phyloP scores from a whole-genome alignment of 345 rosid genomes.

The Anacardium occidentale region DNA sequence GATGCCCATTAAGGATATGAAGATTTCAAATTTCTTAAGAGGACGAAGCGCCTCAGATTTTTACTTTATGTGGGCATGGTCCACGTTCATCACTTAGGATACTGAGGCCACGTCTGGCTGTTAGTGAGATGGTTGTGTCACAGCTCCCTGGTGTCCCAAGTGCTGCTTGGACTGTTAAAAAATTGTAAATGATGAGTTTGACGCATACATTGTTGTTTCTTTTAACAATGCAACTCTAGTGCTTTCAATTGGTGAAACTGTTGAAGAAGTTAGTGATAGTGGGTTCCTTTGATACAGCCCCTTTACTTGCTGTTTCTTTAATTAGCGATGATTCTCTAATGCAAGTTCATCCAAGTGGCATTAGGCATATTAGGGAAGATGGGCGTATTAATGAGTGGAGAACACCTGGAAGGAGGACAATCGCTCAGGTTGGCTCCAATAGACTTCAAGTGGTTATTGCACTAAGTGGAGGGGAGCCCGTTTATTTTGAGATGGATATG shows the following conservation, averaged over 20 bases:
- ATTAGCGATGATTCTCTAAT: constrained; percentile 94
- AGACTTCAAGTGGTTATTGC: constrained; percentile 97
- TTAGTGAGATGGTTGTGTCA: constrained; percentile 97
- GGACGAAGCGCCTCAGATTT: constrained; percentile 96
- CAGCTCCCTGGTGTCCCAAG: constrained; percentile 99
- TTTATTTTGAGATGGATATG: constrained; percentile 95
- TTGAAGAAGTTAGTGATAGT: constrained; percentile 95
- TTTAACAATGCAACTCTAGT: constrained; percentile 94
- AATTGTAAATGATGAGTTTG: constrained; percentile 84
- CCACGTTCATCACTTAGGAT: constrained; percentile 94
- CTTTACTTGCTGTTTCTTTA: constrained; percentile 87
- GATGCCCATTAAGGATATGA: constrained; percentile 99
- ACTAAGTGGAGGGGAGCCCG: constrained; percentile 94
- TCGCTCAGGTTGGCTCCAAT: constrained; percentile 95
- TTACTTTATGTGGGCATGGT: constrained; percentile 90
- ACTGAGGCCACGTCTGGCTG: constrained; percentile 89
- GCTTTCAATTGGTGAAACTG: constrained; percentile 97
- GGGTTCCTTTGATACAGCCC: constrained; percentile 98
- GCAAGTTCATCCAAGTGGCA: constrained; percentile 99
- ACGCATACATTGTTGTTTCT: constrained; percentile 96
- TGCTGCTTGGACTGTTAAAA: constrained; percentile 99
- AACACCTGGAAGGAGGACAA: constrained; percentile 97
- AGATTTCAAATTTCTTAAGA: constrained; percentile 83
- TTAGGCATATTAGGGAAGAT: constrained; percentile 95
- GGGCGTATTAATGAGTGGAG: constrained; percentile 98